Evolutionary conservation across 225 moss, liverwort and hornwort species (phyloP).

Genomic region (Climacium dendroides): DNA sequence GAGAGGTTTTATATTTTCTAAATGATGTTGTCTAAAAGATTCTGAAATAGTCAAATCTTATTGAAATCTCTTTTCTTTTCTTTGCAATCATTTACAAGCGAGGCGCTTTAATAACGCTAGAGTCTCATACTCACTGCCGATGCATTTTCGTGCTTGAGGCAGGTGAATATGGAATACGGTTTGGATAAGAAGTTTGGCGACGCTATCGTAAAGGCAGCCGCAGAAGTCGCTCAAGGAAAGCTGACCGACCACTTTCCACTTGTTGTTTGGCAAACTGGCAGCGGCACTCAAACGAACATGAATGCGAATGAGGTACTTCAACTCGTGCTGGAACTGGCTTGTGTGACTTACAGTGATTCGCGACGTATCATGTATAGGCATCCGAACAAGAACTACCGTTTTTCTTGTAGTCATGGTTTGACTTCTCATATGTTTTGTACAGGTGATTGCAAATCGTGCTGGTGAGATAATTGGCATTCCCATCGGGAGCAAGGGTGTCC

Average conservation of each 20-base stretch:
- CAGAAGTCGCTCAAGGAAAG: constrained; percentile 90
- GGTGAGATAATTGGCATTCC: constrained; percentile 78
- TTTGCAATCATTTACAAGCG: not conserved
- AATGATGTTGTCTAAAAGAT: not conserved
- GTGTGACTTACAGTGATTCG: not conserved
- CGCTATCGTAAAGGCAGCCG: constrained; percentile 75
- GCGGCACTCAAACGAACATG: constrained; percentile 98
- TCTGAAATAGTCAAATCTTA: not conserved
- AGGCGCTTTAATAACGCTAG: not conserved
- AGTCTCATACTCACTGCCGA: not conserved
- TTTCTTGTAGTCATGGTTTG: not conserved
- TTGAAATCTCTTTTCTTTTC: not conserved
- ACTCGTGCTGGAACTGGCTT: not conserved
- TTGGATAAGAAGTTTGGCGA: constrained; percentile 63
- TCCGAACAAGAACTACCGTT: not conserved
- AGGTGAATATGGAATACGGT: constrained; percentile 92
- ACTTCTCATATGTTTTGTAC: not conserved
- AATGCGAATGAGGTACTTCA: constrained; percentile 47
- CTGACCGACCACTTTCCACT: constrained; percentile 88
- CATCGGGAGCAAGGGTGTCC: constrained; percentile 69
- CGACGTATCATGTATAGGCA: not conserved
- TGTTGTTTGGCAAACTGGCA: constrained; percentile 98
- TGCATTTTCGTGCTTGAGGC: constrained; percentile 5
- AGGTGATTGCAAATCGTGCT: constrained; percentile 98
- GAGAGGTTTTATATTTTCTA: not conserved